These are phyloP conservation scores for Wallacemonas sp. DNA, from an alignment of 208 protist genomes.

Conservation along the genomic window DNA sequence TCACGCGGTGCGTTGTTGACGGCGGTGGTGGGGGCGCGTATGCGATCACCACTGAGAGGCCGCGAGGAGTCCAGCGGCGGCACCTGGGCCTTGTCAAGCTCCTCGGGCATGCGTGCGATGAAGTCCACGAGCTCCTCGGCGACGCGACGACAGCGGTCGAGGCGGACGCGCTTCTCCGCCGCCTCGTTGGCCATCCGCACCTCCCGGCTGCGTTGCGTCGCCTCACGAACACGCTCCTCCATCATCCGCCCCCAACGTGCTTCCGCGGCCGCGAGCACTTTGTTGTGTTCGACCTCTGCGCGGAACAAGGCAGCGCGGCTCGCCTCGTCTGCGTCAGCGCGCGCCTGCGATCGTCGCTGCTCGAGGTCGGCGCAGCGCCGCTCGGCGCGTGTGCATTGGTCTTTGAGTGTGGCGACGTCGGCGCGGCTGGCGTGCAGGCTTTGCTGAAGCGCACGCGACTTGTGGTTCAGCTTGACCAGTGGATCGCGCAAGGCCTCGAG, in stretches of 20 bases:
- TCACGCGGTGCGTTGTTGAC: neutral
- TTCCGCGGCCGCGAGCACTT: neutral
- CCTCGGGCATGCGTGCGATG: neutral
- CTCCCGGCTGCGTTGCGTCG: neutral
- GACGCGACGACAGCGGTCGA: slow-evolving; percentile 8
- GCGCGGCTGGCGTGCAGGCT: neutral
- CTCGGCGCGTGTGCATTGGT: neutral
- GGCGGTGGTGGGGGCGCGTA: neutral
- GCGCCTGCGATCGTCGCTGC: neutral
- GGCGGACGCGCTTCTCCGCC: neutral
- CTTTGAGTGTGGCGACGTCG: neutral
- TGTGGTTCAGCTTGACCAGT: neutral
- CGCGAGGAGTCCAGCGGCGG: slow-evolving; percentile 5
- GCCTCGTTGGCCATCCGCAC: neutral
- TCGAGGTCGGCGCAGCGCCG: neutral
- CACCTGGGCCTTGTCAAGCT: slow-evolving; percentile 10
- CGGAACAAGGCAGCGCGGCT: neutral
- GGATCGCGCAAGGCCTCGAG: neutral
- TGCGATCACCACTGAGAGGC: neutral
- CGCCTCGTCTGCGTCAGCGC: neutral
- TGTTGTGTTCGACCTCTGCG: slow-evolving; percentile 1
- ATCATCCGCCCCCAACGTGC: neutral
- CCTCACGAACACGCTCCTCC: neutral
- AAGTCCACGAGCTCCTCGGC: slow-evolving; percentile 1
- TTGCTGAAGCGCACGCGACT: slow-evolving; percentile 1